A percentile compares a stretch with the other conserved stretches of the same genome.
Evolutionary conservation across 225 moss, liverwort and hornwort species (phyloP).

Genomic region (Rhytidiadelphus loreus): DNA sequence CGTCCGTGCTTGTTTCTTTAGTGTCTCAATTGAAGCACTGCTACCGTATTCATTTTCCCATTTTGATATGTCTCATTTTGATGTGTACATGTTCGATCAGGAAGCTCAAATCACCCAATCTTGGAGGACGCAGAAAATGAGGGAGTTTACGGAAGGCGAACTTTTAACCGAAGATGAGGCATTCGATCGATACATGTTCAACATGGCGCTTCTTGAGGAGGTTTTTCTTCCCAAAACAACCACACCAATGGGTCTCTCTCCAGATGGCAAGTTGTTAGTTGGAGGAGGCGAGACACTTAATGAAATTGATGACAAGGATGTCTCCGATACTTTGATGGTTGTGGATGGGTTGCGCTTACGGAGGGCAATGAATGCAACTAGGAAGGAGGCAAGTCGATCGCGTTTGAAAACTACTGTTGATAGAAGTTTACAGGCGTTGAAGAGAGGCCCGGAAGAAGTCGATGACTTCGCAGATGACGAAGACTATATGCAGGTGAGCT

Average conservation of each 20-base stretch:
- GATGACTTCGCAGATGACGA: slow-evolving; percentile 56
- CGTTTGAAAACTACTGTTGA: slow-evolving; percentile 49
- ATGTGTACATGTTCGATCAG: slow-evolving; percentile 17
- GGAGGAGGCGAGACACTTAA: slow-evolving; percentile 21
- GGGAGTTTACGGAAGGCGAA: slow-evolving; percentile 56
- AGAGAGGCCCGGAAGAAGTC: slow-evolving; percentile 44
- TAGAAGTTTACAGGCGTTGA: slow-evolving; percentile 47
- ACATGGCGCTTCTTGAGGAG: slow-evolving; percentile 70
- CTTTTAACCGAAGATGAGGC: slow-evolving; percentile 66
- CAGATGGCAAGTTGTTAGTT: slow-evolving; percentile 39
- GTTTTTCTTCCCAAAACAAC: slow-evolving; percentile 56
- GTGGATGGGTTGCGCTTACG: slow-evolving; percentile 61
- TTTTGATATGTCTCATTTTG: neutral
- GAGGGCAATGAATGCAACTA: slow-evolving; percentile 44
- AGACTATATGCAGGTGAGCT: slow-evolving; percentile 36
- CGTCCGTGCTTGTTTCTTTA: neutral
- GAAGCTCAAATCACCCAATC: slow-evolving; percentile 65
- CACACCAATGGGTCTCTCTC: slow-evolving; percentile 40
- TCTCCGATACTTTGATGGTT: slow-evolving; percentile 28
- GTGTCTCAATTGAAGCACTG: neutral
- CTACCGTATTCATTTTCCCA: neutral
- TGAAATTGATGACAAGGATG: slow-evolving; percentile 20
- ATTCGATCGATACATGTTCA: slow-evolving; percentile 81
- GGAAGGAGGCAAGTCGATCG: slow-evolving; percentile 51
- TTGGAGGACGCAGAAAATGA: slow-evolving; percentile 83